Evolutionary conservation across 495 filamentous ascomycete genomes (phyloP).

Genomic region (Tuber brumale): DNA sequence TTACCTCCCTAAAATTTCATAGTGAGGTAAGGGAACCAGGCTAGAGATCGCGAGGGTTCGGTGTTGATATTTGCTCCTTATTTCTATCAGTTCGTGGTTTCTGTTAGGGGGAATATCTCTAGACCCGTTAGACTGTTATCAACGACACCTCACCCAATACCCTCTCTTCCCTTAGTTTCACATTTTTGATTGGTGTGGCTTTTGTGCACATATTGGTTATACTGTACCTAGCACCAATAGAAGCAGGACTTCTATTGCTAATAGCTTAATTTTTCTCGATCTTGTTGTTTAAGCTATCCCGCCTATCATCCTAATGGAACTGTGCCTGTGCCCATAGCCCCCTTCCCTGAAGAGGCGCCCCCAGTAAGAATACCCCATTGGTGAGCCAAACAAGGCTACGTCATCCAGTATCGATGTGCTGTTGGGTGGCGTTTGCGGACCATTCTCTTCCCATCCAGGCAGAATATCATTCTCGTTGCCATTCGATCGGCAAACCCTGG

Average conservation of each 20-base stretch:
- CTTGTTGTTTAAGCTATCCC: neutral
- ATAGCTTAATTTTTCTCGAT: neutral
- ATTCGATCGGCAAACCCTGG: neutral
- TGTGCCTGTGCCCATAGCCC: neutral
- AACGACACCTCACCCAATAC: neutral
- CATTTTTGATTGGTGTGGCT: neutral
- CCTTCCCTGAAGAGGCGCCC: neutral
- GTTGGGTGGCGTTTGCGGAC: neutral
- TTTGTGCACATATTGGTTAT: neutral
- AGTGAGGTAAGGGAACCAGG: neutral
- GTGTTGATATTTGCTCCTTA: neutral
- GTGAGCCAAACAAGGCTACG: neutral
- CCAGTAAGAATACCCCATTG: neutral
- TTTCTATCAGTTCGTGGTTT: neutral
- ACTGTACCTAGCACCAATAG: neutral
- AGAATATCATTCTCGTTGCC: neutral
- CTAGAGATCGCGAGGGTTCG: neutral
- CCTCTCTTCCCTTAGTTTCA: neutral
- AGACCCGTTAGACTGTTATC: neutral
- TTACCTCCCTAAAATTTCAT: no score
- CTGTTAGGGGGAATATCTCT: neutral
- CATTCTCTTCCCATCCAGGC: neutral
- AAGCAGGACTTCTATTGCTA: neutral
- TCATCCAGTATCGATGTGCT: neutral
- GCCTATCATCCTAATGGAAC: neutral